Conservation (phyloP, 148 eudicot genomes). For the Linanthus parryae region DNA sequence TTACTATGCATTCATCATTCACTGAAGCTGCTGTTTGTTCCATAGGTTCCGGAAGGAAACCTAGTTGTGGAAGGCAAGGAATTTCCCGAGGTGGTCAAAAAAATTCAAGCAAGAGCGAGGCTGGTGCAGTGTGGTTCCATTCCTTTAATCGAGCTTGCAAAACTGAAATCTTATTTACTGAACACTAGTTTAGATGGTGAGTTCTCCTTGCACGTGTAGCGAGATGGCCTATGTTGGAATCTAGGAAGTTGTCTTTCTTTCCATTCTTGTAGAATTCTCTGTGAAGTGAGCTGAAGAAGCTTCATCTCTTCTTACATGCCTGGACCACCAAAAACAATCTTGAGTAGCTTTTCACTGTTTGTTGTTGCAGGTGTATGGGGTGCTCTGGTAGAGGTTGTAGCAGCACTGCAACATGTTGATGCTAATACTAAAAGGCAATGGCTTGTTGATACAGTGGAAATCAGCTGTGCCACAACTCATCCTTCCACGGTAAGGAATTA, state of each 20-base stretch:
- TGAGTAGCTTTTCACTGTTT: neutral
- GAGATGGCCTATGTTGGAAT: neutral
- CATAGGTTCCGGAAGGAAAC: conserved; percentile 52
- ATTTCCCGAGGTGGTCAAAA: conserved; percentile 34
- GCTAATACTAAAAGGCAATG: conserved; percentile 66
- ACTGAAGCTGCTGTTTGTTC: conserved; percentile 5
- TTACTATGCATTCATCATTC: no score
- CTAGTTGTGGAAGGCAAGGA: conserved; percentile 25
- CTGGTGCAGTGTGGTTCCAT: conserved; percentile 59
- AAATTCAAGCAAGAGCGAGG: conserved; percentile 42
- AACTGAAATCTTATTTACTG: conserved; percentile 51
- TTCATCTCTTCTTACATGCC: neutral
- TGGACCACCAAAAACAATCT: neutral
- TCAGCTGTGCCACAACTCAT: conserved; percentile 72
- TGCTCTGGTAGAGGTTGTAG: conserved; percentile 54
- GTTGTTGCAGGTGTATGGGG: conserved; percentile 64
- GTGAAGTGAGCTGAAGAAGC: no score
- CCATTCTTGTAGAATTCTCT: no score
- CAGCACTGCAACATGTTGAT: conserved; percentile 58
- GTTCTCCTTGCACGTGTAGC: conserved; percentile 19
- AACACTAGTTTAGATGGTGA: conserved; percentile 56
- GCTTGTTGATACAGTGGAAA: conserved; percentile 72
- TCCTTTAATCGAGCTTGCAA: conserved; percentile 60
- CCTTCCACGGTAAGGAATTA: conserved; percentile 92
- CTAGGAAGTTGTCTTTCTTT: no score